Conservation (phyloP, 352 stramenopile genomes). For the Stramenopiles sp. region DNA sequence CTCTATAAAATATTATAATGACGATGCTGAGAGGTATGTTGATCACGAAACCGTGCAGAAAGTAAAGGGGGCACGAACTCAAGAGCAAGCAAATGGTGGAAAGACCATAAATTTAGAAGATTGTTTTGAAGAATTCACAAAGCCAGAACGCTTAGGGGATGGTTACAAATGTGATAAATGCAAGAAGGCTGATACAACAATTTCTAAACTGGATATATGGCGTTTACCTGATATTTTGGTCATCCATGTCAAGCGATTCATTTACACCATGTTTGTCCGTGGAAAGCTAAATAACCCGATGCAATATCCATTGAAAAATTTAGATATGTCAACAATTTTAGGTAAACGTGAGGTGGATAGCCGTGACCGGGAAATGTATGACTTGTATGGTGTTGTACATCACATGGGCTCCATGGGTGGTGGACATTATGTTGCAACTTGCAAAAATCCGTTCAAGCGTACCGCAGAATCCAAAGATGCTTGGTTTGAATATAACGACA, state of each 20-base stretch:
- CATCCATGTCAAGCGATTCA: constrained; percentile 99
- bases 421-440: constrained; percentile 9
- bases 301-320: constrained; percentile 73
- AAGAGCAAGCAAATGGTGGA: not conserved
- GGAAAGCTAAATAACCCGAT: constrained; percentile 88
- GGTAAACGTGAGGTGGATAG: not conserved
- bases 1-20: not conserved
- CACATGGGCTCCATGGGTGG: not conserved
- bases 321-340: constrained; percentile 32
- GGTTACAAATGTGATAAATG: constrained; percentile 8
- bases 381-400: constrained; percentile 1
- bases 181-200: not conserved
- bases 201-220: constrained; percentile 56
- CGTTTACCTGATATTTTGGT: constrained; percentile 84
- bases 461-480: not conserved
- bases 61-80: not conserved
- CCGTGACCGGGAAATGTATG: not conserved
- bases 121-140: constrained; percentile 2
- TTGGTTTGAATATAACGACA: constrained; percentile 7
- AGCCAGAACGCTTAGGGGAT: not conserved
- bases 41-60: not conserved
- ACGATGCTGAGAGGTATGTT: not conserved
- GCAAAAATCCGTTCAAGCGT: too few species aligned
- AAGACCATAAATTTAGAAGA: not conserved
- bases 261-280: constrained; percentile 67